A percentile compares a stretch with the other conserved stretches of the same genome.
Evolutionary conservation across 257 asterid species (phyloP).

Genomic region (Solanum chaucha): DNA sequence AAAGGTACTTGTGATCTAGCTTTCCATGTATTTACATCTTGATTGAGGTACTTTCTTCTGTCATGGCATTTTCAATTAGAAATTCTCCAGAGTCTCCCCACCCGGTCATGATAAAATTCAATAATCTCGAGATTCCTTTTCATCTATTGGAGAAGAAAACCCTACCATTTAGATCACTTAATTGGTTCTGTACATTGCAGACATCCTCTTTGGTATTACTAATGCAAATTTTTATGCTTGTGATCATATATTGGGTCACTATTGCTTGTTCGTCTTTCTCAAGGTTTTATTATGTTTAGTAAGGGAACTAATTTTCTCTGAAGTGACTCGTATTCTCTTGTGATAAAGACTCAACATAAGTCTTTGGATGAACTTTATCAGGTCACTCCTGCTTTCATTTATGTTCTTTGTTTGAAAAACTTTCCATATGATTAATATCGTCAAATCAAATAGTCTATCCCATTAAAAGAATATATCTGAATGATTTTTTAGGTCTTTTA

Average conservation of each 20-base stretch:
- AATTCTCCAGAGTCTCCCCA: background rate
- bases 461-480: background rate
- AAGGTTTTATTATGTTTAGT: background rate
- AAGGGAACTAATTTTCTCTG: background rate
- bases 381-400: background rate
- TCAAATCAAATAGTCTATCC: background rate
- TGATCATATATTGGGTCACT: background rate
- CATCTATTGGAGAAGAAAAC: background rate
- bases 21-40: slow-evolving; percentile 1
- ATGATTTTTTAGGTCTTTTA: background rate
- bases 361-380: background rate
- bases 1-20: slow-evolving; percentile 43
- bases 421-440: background rate
- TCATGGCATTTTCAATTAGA: background rate
- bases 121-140: background rate
- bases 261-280: background rate
- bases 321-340: background rate
- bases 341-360: background rate
- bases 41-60: background rate
- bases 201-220: background rate
- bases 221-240: background rate
- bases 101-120: background rate
- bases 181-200: background rate
- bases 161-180: background rate
- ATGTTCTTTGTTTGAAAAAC: background rate